Conservation (phyloP, 2,329 filamentous ascomycete genomes). For the Talaromyces sp. region DNA sequence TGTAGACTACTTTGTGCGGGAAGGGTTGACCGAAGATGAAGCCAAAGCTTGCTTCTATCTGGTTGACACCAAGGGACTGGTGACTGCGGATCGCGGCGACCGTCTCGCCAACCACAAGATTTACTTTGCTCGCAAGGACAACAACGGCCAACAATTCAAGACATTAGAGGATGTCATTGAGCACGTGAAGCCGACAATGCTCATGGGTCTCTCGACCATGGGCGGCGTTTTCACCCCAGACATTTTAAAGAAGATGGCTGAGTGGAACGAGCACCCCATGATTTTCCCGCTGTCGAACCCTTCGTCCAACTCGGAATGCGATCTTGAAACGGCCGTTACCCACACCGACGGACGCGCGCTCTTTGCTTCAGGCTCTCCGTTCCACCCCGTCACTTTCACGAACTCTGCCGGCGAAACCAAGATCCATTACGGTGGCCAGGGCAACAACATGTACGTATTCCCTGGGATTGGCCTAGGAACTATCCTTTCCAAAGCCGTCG, state of each 20-base stretch:
- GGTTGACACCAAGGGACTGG: conserved; percentile 93
- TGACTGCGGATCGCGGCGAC: conserved; percentile 89
- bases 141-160: conserved; percentile 63
- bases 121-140: conserved; percentile 63
- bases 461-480: conserved; percentile 90
- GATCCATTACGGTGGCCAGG: conserved; percentile 74
- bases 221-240: conserved; percentile 90
- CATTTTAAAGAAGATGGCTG: conserved; percentile 62
- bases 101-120: conserved; percentile 83
- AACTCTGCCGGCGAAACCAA: conserved; percentile 53
- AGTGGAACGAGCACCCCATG: conserved; percentile 72
- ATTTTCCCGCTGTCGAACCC: conserved; percentile 97
- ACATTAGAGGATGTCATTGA: conserved; percentile 87
- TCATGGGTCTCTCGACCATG: conserved; percentile 91
- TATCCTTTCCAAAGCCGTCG: conserved; percentile 82
- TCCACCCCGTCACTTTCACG: conserved; percentile 67
- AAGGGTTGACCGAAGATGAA: conserved; percentile 81
- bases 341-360: conserved; percentile 88
- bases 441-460: conserved; percentile 87
- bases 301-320: conserved; percentile 94
- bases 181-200: conserved; percentile 88
- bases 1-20: conserved; percentile 91
- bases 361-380: conserved; percentile 93
- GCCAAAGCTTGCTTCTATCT: conserved; percentile 94
- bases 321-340: conserved; percentile 85